Percentiles rank a stretch among this genome's conserved stretches.
Conservation (phyloP, 345 rosid genomes). For the Garcia nutans region DNA sequence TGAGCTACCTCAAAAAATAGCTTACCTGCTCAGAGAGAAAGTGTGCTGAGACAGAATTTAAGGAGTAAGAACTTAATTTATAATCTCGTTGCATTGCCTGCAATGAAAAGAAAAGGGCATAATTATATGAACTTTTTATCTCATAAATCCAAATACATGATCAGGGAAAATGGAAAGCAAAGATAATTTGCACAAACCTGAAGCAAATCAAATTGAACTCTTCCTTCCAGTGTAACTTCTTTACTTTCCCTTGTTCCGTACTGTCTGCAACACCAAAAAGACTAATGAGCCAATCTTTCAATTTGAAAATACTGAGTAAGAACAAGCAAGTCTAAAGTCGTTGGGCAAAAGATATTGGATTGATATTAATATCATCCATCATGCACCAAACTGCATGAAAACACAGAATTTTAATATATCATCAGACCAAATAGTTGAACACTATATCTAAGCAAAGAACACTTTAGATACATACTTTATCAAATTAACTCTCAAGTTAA, state of each 20-base stretch:
- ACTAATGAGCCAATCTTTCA: slow-evolving; percentile 21
- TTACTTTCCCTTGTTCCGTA: slow-evolving; percentile 91
- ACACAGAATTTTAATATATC: too few species aligned
- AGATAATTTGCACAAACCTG: slow-evolving; percentile 56
- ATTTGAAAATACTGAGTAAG: neutral
- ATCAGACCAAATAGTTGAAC: too few species aligned
- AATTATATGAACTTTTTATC: slow-evolving; percentile 7
- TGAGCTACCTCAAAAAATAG: slow-evolving; percentile 1
- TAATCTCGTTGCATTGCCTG: slow-evolving; percentile 87
- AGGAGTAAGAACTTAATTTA: slow-evolving; percentile 91
- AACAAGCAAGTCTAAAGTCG: too few species aligned
- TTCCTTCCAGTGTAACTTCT: slow-evolving; percentile 92
- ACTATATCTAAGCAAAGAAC: too few species aligned
- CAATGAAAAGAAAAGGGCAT: slow-evolving; percentile 15
- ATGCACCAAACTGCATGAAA: too few species aligned
- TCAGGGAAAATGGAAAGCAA: slow-evolving; percentile 2
- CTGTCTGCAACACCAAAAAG: slow-evolving; percentile 56
- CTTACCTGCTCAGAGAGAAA: slow-evolving; percentile 95
- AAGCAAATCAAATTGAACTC: slow-evolving; percentile 94
- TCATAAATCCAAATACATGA: slow-evolving; percentile 4
- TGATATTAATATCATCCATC: too few species aligned
- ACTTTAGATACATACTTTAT: too few species aligned
- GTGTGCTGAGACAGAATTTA: slow-evolving; percentile 96
- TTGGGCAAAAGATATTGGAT: too few species aligned
- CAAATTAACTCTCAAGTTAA: too few species aligned